These are phyloP conservation scores for Pseudogymnoascus sp. DNA, from an alignment of 2,329 filamentous ascomycete species.

Conservation along the genomic window DNA sequence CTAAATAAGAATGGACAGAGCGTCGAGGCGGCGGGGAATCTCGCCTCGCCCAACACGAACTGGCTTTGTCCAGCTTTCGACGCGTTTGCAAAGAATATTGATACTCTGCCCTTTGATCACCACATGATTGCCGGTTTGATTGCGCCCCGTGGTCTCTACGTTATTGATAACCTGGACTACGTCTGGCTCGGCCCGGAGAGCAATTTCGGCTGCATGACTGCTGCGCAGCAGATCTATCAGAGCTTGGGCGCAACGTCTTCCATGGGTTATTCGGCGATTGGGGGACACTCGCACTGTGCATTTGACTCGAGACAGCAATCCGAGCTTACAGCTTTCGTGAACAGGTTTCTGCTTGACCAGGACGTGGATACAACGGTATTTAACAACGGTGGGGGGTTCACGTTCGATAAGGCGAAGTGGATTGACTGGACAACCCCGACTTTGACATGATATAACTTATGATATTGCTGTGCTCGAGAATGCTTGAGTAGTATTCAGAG, in stretches of 20 bases:
- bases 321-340: slow-evolving; percentile 33
- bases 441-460: too few species aligned
- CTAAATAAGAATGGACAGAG: background rate
- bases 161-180: slow-evolving; percentile 41
- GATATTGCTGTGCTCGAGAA: too few species aligned
- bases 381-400: background rate
- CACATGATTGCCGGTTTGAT: slow-evolving; percentile 49
- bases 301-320: too few species aligned
- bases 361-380: slow-evolving; percentile 20
- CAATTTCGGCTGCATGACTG: slow-evolving; percentile 46
- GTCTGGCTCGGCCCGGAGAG: slow-evolving; percentile 46
- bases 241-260: too few species aligned
- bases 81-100: slow-evolving; percentile 33
- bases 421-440: slow-evolving; percentile 19
- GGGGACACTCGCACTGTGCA: too few species aligned
- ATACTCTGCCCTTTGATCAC: slow-evolving; percentile 45
- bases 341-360: slow-evolving; percentile 36
- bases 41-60: background rate
- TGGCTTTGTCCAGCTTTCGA: background rate
- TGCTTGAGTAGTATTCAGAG: too few species aligned
- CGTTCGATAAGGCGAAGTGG: slow-evolving; percentile 26
- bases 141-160: slow-evolving; percentile 45
- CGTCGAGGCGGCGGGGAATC: background rate
- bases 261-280: too few species aligned
- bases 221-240: slow-evolving; percentile 30